A percentile compares a stretch with the other conserved stretches of the same genome.
phyloP scores from a whole-genome alignment of 2,329 filamentous ascomycete genomes.

The Cytospora chrysosperma region DNA sequence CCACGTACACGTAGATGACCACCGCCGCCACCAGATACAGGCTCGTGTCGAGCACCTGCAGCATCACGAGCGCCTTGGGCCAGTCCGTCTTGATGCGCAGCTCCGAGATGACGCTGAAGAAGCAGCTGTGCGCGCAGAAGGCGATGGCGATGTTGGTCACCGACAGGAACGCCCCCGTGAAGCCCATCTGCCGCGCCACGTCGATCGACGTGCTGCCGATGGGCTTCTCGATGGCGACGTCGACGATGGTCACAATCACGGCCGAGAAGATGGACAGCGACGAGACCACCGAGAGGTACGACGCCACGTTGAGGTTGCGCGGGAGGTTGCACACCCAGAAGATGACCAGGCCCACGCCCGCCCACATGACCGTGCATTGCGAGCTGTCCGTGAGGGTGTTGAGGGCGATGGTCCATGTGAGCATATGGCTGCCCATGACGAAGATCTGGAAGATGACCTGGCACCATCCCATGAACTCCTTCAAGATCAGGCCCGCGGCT shows the following conservation, averaged over 20 bases:
- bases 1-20: constrained; percentile 67
- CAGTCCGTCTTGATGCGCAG: constrained; percentile 54
- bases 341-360: constrained; percentile 56
- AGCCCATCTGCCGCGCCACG: constrained; percentile 38
- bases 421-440: constrained; percentile 67
- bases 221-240: constrained; percentile 50
- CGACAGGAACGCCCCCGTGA: constrained; percentile 55
- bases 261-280: constrained; percentile 58
- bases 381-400: constrained; percentile 61
- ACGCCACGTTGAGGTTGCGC: constrained; percentile 61
- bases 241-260: constrained; percentile 63
- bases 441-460: constrained; percentile 65
- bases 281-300: constrained; percentile 59
- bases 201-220: constrained; percentile 37
- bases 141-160: constrained; percentile 67
- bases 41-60: constrained; percentile 57
- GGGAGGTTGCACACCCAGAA: constrained; percentile 61
- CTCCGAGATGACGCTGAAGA: constrained; percentile 66
- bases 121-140: constrained; percentile 66
- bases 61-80: constrained; percentile 42
- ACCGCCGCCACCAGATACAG: constrained; percentile 65
- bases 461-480: constrained; percentile 58
- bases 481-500: constrained; percentile 50
- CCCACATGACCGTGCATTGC: constrained; percentile 64
- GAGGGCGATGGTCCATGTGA: constrained; percentile 66